phyloP scores from a whole-genome alignment of 1,284 basidiomycete genomes.

The Coriolopsis trogii region DNA sequence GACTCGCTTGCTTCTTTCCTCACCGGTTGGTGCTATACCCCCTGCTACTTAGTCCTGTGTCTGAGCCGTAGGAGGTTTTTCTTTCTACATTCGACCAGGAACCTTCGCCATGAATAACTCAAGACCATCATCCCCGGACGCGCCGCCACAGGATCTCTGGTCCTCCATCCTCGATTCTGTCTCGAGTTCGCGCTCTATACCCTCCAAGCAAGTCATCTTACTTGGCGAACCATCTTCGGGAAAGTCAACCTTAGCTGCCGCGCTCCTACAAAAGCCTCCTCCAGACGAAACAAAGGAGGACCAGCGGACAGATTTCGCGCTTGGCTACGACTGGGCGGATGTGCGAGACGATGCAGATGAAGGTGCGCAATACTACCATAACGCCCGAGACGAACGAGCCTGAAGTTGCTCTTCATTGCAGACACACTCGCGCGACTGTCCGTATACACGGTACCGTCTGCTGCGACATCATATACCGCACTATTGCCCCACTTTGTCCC shows the following conservation, averaged over 20 bases:
- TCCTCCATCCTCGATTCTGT: conserved; percentile 89
- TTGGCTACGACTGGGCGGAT: conserved; percentile 89
- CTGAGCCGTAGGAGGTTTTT: no score
- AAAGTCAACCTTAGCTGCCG: conserved; percentile 73
- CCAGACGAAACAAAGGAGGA: conserved; percentile 61
- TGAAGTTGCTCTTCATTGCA: conserved; percentile 34
- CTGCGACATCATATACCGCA: conserved; percentile 69
- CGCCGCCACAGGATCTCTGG: conserved; percentile 85
- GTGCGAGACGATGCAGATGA: conserved; percentile 87
- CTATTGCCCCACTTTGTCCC: conserved; percentile 87
- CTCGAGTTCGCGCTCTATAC: conserved; percentile 81
- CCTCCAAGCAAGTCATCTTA: conserved; percentile 83
- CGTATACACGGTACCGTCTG: conserved; percentile 87
- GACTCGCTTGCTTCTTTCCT: conserved; percentile 6
- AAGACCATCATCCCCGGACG: conserved; percentile 64
- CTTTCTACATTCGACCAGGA: no score
- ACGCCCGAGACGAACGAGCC: neutral
- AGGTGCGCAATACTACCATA: conserved; percentile 52
- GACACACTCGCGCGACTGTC: conserved; percentile 87
- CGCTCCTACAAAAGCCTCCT: conserved; percentile 67
- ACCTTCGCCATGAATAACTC: conserved; percentile 56
- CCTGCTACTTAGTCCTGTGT: no score
- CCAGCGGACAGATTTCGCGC: conserved; percentile 66
- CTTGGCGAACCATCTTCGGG: conserved; percentile 79
- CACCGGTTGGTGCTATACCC: no score